Conservation (phyloP, 2,329 filamentous ascomycete genomes). For the Coniochaeta prunicola region DNA sequence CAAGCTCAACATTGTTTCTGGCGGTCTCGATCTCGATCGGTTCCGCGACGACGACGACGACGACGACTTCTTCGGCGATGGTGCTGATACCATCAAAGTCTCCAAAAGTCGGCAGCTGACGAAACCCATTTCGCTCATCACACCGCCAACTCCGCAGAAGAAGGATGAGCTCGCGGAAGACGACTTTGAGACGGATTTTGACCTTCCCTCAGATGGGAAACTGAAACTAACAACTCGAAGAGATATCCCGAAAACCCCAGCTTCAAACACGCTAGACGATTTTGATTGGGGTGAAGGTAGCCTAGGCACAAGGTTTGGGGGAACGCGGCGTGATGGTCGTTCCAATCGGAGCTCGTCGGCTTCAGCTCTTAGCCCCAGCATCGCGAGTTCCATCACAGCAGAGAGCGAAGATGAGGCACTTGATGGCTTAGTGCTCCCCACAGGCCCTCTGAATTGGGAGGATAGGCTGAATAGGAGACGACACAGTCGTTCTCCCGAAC, state of each 20-base stretch:
- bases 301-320: slow-evolving; percentile 81
- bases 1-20: slow-evolving; percentile 26
- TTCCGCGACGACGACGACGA: slow-evolving; percentile 57
- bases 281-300: slow-evolving; percentile 94
- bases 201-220: slow-evolving; percentile 60
- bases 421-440: slow-evolving; percentile 79
- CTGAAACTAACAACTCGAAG: slow-evolving; percentile 55
- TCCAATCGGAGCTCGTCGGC: slow-evolving; percentile 80
- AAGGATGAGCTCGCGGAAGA: slow-evolving; percentile 33
- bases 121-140: slow-evolving; percentile 46
- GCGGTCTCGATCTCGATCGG: slow-evolving; percentile 48
- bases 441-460: slow-evolving; percentile 75
- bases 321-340: slow-evolving; percentile 71
- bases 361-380: slow-evolving; percentile 85
- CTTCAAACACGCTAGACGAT: slow-evolving; percentile 57
- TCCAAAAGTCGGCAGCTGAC: slow-evolving; percentile 48
- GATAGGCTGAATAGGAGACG: slow-evolving; percentile 70
- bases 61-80: slow-evolving; percentile 57
- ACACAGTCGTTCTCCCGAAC: slow-evolving; percentile 49
- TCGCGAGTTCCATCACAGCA: slow-evolving; percentile 81
- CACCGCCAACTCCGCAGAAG: slow-evolving; percentile 47
- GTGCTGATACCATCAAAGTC: slow-evolving; percentile 60
- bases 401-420: slow-evolving; percentile 94
- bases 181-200: slow-evolving; percentile 66
- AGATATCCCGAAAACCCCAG: slow-evolving; percentile 57